These are phyloP conservation scores for Pelargonium australe DNA, from an alignment of 441 rosid species.

Conservation along the genomic window DNA sequence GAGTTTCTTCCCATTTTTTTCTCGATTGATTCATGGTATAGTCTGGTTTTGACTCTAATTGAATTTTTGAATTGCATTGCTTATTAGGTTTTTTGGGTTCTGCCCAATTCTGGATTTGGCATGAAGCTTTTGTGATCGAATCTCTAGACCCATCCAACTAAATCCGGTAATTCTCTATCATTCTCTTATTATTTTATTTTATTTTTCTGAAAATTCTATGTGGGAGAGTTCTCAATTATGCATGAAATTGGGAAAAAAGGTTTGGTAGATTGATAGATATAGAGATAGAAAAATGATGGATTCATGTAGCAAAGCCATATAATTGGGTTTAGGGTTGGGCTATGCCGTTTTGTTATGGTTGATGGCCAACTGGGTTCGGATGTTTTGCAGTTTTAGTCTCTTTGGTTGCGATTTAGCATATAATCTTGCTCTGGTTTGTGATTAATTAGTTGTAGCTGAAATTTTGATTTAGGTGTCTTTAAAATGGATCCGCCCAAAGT, in stretches of 20 bases:
- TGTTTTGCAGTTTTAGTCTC: neutral
- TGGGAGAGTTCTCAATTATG: neutral
- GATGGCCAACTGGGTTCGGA: neutral
- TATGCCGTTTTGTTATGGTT: neutral
- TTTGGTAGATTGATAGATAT: neutral
- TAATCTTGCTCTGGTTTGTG: neutral
- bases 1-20: neutral
- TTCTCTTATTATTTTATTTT: neutral
- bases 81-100: neutral
- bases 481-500: conserved; percentile 46
- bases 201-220: neutral
- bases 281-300: neutral
- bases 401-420: neutral
- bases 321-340: neutral
- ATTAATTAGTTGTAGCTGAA: neutral
- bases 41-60: neutral
- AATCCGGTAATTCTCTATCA: neutral
- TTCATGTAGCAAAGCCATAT: neutral
- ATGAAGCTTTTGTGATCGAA: neutral
- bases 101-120: neutral
- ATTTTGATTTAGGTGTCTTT: conserved; percentile 9
- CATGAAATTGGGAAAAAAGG: neutral
- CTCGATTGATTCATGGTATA: neutral
- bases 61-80: neutral
- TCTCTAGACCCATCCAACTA: neutral